A percentile compares a stretch with the other conserved stretches of the same genome.
Conservation (phyloP, 2,329 filamentous ascomycete genomes). For the Fusarium sp. region DNA sequence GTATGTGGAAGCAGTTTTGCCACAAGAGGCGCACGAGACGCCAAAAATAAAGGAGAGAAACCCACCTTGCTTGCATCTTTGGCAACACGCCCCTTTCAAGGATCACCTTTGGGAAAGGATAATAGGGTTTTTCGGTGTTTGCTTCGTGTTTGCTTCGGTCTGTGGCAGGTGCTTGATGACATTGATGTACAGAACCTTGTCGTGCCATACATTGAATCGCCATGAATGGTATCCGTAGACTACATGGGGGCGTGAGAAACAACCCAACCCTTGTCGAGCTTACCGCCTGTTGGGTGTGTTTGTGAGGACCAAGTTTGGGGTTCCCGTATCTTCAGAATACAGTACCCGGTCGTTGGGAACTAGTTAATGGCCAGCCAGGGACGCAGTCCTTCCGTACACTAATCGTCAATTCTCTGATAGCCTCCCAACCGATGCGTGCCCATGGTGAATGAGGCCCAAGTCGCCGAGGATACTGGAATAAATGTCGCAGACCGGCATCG, state of each 20-base stretch:
- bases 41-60: neutral
- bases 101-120: neutral
- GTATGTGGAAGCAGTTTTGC: slow-evolving; percentile 19
- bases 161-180: slow-evolving; percentile 5
- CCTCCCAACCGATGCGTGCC: slow-evolving; percentile 19
- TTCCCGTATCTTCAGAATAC: neutral
- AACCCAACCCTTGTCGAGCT: slow-evolving; percentile 12
- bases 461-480: neutral
- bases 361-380: neutral
- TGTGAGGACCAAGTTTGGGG: neutral
- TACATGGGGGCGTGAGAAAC: slow-evolving; percentile 6
- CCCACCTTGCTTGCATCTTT: neutral
- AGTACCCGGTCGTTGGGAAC: slow-evolving; percentile 2
- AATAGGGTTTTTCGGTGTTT: slow-evolving; percentile 1
- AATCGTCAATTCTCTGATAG: slow-evolving; percentile 18
- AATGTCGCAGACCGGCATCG: slow-evolving; percentile 25
- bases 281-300: slow-evolving; percentile 14
- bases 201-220: neutral
- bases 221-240: neutral
- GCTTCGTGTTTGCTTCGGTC: neutral
- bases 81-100: neutral
- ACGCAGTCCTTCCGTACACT: slow-evolving; percentile 3
- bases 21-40: slow-evolving; percentile 9
- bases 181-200: slow-evolving; percentile 1
- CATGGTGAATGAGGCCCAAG: slow-evolving; percentile 14